Conservation (phyloP, 1,284 basidiomycete species). For the Malassezia furfur region DNA sequence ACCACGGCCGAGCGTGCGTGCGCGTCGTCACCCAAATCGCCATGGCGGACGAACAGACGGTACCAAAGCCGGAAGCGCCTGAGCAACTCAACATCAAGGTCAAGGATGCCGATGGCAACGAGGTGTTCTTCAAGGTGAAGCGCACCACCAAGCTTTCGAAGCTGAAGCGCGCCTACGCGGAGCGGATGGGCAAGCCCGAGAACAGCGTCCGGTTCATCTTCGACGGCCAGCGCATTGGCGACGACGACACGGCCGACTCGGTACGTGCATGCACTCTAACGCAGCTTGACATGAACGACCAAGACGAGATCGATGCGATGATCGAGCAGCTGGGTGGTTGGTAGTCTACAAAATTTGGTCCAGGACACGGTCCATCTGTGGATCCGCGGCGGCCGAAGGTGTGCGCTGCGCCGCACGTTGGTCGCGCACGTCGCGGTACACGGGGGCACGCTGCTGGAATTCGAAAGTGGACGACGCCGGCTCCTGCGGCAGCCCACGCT, state of each 20-base stretch:
- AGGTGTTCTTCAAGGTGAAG: slow-evolving; percentile 98
- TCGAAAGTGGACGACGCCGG: slow-evolving; percentile 25
- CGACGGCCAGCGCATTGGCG: slow-evolving; percentile 43
- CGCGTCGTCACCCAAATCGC: background rate
- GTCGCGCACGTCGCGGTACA: slow-evolving; percentile 39
- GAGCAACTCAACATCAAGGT: slow-evolving; percentile 49
- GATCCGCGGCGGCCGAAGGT: background rate
- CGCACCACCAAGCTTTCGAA: slow-evolving; percentile 85
- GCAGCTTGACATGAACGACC: slow-evolving; percentile 46
- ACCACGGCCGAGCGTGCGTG: background rate
- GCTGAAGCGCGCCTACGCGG: slow-evolving; percentile 82
- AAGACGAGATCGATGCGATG: slow-evolving; percentile 48
- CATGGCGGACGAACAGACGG: slow-evolving; percentile 35
- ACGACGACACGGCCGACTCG: slow-evolving; percentile 45
- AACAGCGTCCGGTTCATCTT: slow-evolving; percentile 46
- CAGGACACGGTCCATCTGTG: slow-evolving; percentile 14
- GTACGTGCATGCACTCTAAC: slow-evolving; percentile 23
- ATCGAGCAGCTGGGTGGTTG: slow-evolving; percentile 44
- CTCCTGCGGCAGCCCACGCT: slow-evolving; percentile 18
- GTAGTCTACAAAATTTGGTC: slow-evolving; percentile 17
- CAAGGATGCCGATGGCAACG: slow-evolving; percentile 57
- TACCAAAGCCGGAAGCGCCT: slow-evolving; percentile 39
- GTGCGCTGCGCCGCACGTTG: slow-evolving; percentile 16
- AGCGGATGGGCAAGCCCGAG: slow-evolving; percentile 70
- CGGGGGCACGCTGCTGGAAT: slow-evolving; percentile 36